Percentiles rank a stretch among this genome's conserved stretches.
Conservation (phyloP, 148 eudicot genomes). For the Vaccinium myrtillus region DNA sequence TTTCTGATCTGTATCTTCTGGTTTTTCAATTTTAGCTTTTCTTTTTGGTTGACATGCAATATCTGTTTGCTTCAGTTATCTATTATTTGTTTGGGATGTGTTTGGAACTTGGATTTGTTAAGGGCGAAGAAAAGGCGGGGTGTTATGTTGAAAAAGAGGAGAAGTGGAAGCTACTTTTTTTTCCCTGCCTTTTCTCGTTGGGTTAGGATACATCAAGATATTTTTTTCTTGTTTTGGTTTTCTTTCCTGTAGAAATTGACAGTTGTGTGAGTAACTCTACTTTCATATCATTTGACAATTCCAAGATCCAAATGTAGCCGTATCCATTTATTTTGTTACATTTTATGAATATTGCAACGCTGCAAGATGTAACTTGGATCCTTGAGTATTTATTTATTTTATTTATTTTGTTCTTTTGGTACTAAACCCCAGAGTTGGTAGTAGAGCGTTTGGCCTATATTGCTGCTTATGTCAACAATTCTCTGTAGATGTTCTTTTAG, state of each 20-base stretch:
- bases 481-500: neutral
- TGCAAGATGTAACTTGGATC: neutral
- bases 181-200: neutral
- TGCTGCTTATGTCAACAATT: neutral
- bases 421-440: neutral
- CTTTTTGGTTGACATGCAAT: neutral
- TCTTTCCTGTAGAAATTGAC: neutral
- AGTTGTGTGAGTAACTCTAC: neutral
- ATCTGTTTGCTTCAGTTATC: neutral
- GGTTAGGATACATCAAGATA: neutral
- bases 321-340: neutral
- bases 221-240: neutral
- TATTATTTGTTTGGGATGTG: conserved; percentile 1
- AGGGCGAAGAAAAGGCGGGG: neutral
- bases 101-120: neutral
- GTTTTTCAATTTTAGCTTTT: neutral
- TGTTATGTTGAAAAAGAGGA: neutral
- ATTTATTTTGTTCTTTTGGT: too few species aligned
- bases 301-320: neutral
- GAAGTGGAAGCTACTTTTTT: neutral
- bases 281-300: neutral
- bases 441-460: neutral
- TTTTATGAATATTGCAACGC: too few species aligned
- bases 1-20: neutral
- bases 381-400: neutral